Evolutionary conservation across 2,329 filamentous ascomycete genomes (phyloP), one percentile per base, ranked within the genome.

Genomic region (Trichoderma hamatum): DNA sequence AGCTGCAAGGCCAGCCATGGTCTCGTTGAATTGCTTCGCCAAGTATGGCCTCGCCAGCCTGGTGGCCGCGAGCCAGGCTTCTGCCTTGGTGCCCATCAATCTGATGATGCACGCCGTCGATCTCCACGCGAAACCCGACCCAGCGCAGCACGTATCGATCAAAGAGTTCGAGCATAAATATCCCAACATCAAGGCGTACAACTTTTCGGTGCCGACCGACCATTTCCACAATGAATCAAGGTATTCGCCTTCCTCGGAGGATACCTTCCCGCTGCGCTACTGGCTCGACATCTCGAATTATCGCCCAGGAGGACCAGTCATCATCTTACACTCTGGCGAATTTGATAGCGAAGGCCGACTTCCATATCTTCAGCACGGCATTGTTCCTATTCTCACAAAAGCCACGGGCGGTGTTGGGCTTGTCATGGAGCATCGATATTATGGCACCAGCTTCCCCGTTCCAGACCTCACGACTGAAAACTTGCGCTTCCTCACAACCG

Each of bases 371-470:
- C 88, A 94, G 72, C 92, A 96, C 77, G 93, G 93, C 64, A 90
- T 97, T 64, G 83, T 93, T 0, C 84, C 89, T 43, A 85, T 92
- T 72, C 83, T 97, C 21, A 86, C 90, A 3, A 82, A 90, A 73
- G 90, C 90, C 0, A 92, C 91, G 0, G 82, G 89, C 68, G 93
- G 93, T 1, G 80, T 97, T 30, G 92, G 90, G 3, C 90, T 97
- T 2, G 86, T 97, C 58, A 85, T 97, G 3, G 93, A 97, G 81
- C 93, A 97, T 76, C 88, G 93, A 34, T 97, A 96, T 83, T 97
- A 97, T 76, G 93, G 93, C 68, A 84, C 84, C 14, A 94, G 91
- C 76, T 89, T 90, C 67, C 92, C 93, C 0, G 86, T 87, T 0
- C 77, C 84, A 1, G 85, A 94, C 74, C 83, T 95, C 52, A 84